A percentile compares a stretch with the other conserved stretches of the same genome.
These are phyloP conservation scores for Colletotrichum salicis DNA, from an alignment of 2,329 filamentous ascomycete genomes.

Conservation along the genomic window DNA sequence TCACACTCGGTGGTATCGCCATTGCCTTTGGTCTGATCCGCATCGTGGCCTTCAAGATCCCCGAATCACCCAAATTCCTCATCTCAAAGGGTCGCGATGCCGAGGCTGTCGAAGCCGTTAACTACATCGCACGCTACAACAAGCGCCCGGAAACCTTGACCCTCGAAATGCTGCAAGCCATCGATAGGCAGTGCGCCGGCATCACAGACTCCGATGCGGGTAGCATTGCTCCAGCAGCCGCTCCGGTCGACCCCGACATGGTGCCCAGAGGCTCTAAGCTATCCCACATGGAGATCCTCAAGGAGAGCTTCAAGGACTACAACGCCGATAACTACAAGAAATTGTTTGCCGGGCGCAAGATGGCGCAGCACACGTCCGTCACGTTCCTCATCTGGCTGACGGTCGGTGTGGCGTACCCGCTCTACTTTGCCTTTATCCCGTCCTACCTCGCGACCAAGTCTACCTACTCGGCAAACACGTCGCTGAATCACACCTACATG, in stretches of 20 bases:
- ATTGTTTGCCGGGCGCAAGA: conserved; percentile 45
- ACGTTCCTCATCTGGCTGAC: conserved; percentile 56
- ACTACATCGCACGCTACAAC: conserved; percentile 56
- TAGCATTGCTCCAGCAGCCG: background rate
- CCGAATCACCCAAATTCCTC: conserved; percentile 59
- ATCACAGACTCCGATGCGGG: conserved; percentile 12
- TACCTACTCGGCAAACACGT: conserved; percentile 40
- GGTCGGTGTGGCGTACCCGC: conserved; percentile 58
- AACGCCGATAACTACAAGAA: conserved; percentile 43
- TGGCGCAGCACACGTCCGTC: conserved; percentile 47
- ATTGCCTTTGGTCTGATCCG: conserved; percentile 56
- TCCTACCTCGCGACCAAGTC: conserved; percentile 54
- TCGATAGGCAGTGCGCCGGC: conserved; percentile 17
- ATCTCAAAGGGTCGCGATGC: conserved; percentile 55
- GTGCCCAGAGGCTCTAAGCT: conserved; percentile 25
- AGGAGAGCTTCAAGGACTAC: conserved; percentile 34
- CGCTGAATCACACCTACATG: conserved; percentile 46
- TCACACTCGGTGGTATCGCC: conserved; percentile 56
- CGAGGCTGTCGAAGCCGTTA: conserved; percentile 59
- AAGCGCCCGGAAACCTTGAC: conserved; percentile 48
- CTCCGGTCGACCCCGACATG: conserved; percentile 14
- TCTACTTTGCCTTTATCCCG: conserved; percentile 59
- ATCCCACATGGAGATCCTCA: conserved; percentile 41
- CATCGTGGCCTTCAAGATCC: conserved; percentile 58
- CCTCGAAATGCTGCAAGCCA: conserved; percentile 47